Evolutionary conservation across 805 yeast genomes (phyloP).

Genomic region (Yarrowia sp.): DNA sequence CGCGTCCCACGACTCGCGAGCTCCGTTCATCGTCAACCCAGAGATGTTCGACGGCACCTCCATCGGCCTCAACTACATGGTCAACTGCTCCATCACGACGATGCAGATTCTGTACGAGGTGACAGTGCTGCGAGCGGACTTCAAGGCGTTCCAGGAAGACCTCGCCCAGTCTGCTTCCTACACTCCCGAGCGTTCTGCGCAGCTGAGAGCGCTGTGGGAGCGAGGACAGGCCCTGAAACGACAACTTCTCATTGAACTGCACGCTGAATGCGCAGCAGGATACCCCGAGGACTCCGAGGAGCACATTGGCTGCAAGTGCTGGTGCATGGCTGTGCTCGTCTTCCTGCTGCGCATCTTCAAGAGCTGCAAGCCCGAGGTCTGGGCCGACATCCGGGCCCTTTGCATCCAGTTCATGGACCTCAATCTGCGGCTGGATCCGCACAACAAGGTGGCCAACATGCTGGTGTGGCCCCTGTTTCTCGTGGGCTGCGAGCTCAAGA

Average conservation of each 20-base stretch:
- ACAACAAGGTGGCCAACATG: constrained; percentile 21
- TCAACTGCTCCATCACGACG: constrained; percentile 15
- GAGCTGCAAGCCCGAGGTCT: constrained; percentile 22
- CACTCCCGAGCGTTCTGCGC: constrained; percentile 1
- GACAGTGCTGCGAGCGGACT: not conserved
- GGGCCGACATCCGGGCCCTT: constrained; percentile 15
- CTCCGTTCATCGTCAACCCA: constrained; percentile 9
- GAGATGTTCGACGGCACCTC: constrained; percentile 23
- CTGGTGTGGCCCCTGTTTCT: constrained; percentile 15
- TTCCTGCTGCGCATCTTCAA: constrained; percentile 24
- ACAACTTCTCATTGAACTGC: not conserved
- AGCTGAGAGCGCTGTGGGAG: constrained; percentile 8
- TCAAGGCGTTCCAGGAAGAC: constrained; percentile 22
- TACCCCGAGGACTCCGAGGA: constrained; percentile 17
- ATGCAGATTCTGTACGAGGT: constrained; percentile 15
- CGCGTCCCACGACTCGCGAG: not conserved
- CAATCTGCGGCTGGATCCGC: not conserved
- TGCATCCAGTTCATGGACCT: constrained; percentile 22
- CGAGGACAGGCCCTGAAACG: constrained; percentile 10
- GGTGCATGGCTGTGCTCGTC: constrained; percentile 15
- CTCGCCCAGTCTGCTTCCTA: not conserved
- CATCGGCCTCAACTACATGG: constrained; percentile 23
- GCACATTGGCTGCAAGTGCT: constrained; percentile 23
- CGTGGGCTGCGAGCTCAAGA: constrained; percentile 13
- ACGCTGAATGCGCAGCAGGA: not conserved